Conservation (phyloP, 805 yeast genomes). For the Candida hungchunana region DNA sequence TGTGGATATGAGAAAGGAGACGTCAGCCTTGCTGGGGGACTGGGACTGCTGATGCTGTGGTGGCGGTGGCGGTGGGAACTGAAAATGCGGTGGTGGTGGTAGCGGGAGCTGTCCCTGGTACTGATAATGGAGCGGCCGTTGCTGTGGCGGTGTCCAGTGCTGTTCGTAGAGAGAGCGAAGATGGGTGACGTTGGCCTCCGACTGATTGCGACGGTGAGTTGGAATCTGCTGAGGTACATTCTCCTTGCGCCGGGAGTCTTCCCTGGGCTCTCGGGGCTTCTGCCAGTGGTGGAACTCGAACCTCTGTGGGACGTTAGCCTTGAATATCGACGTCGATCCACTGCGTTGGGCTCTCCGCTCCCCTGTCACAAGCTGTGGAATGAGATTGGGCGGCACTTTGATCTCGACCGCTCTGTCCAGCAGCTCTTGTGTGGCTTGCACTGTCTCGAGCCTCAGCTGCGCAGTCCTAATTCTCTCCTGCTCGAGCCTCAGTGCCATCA, state of each 20-base stretch:
- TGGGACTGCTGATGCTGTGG: slow-evolving; percentile 5
- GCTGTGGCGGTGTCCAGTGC: slow-evolving; percentile 2
- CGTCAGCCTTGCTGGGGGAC: slow-evolving; percentile 20
- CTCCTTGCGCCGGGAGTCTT: slow-evolving; percentile 8
- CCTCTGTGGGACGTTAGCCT: slow-evolving; percentile 25
- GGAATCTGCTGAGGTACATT: slow-evolving; percentile 3
- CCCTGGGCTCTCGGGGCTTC: slow-evolving; percentile 20
- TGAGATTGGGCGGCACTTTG: slow-evolving; percentile 33
- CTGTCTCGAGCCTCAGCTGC: slow-evolving; percentile 27
- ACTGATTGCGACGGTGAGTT: slow-evolving; percentile 27
- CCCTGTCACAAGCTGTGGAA: slow-evolving; percentile 29
- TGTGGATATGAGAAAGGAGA: slow-evolving; percentile 25
- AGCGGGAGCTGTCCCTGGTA: slow-evolving; percentile 7
- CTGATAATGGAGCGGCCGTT: slow-evolving; percentile 8
- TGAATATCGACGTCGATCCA: slow-evolving; percentile 22
- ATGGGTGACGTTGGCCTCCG: slow-evolving; percentile 27
- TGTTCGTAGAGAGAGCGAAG: slow-evolving; percentile 23
- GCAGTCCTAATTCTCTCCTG: slow-evolving; percentile 39
- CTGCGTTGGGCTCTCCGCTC: background rate
- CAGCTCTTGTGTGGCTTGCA: slow-evolving; percentile 33
- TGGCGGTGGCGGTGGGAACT: slow-evolving; percentile 3
- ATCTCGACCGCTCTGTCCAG: slow-evolving; percentile 33
- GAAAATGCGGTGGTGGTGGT: slow-evolving; percentile 6
- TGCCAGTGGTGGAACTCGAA: slow-evolving; percentile 31
- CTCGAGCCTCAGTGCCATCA: slow-evolving; percentile 33